Conservation (phyloP, 2,329 filamentous ascomycete species). For the Aphanoascus verrucosus region DNA sequence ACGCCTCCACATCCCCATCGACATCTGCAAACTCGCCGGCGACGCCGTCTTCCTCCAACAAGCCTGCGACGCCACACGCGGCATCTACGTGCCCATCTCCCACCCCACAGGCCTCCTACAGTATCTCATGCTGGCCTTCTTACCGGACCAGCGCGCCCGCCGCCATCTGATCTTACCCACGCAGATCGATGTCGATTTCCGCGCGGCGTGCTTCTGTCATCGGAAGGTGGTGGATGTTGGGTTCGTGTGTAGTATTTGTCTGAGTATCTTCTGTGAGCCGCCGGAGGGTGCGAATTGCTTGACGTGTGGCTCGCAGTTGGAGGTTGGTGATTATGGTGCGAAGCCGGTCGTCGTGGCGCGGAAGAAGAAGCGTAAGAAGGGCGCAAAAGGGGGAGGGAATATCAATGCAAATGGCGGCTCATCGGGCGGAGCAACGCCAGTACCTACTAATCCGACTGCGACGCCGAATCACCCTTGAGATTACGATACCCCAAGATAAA, state of each 20-base stretch:
- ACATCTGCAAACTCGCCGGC: slow-evolving; percentile 76
- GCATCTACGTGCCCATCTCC: slow-evolving; percentile 56
- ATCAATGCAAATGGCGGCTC: slow-evolving; percentile 31
- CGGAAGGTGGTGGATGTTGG: slow-evolving; percentile 80
- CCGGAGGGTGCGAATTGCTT: slow-evolving; percentile 58
- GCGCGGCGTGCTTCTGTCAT: slow-evolving; percentile 97
- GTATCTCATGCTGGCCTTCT: slow-evolving; percentile 88
- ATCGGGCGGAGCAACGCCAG: slow-evolving; percentile 49
- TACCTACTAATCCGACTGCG: slow-evolving; percentile 44
- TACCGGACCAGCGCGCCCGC: slow-evolving; percentile 58
- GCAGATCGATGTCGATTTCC: slow-evolving; percentile 82
- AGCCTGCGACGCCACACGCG: slow-evolving; percentile 62
- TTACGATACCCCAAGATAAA: not conserved
- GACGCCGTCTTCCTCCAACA: slow-evolving; percentile 90
- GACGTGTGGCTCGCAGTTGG: slow-evolving; percentile 69
- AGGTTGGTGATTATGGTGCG: slow-evolving; percentile 62
- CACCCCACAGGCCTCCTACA: slow-evolving; percentile 65
- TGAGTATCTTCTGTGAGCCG: slow-evolving; percentile 79
- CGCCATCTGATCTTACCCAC: slow-evolving; percentile 64
- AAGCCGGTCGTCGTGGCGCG: slow-evolving; percentile 64
- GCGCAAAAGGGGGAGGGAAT: slow-evolving; percentile 27
- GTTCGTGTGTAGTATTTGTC: slow-evolving; percentile 90
- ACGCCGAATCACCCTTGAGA: slow-evolving; percentile 18
- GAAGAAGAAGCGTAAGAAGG: slow-evolving; percentile 67
- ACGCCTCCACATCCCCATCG: slow-evolving; percentile 75